Evolutionary conservation across 2,329 filamentous ascomycete species (phyloP), one percentile per base, ranked within the genome.

Genomic region (Colletotrichum sp.): DNA sequence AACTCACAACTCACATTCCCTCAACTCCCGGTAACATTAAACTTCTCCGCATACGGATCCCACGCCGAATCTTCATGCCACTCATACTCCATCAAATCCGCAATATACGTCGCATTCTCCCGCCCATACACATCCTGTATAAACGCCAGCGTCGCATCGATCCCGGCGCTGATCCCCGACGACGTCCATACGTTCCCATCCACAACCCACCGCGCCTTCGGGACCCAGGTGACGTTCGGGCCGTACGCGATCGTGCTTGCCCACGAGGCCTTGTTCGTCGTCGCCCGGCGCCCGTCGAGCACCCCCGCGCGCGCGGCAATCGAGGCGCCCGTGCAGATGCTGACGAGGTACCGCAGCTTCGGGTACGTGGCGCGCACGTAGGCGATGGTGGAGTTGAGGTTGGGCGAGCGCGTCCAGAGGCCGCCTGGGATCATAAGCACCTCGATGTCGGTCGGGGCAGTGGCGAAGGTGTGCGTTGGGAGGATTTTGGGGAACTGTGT

Each of bases 141-240:
- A 81, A 90, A 93, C 1, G 89, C 91, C 80, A 92, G 86, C 67
- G 87, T 90, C 76, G 90, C 85, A 84, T 94, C 92, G 64, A 92
- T 92, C 0, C 92, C 92, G 3, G 92, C 92, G 75, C 86, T 88
- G 6, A 93, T 87, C 0, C 91, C 91, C 0, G 89, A 89, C 4
- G 88, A 88, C 2, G 89, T 91, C 90, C 91, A 92, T 4, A 92
- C 83, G 75, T 91, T 90, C 2, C 89, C 90, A 81, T 92, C 89
- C 0, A 84, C 83, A 0, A 91, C 89, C 91, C 91, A 93, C 24
- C 91, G 83, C 39, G 91, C 91, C 52, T 85, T 83, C 0, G 84
- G 80, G 10, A 90, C 83, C 91, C 91, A 93, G 3, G 88, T 79
- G 3, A 90, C 87, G 8, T 85, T 81, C 0, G 85, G 83, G 2